Evolutionary conservation across 176 grass and related monocot species (phyloP), one percentile per base, ranked within the genome.

Genomic region (Carex parvula): DNA sequence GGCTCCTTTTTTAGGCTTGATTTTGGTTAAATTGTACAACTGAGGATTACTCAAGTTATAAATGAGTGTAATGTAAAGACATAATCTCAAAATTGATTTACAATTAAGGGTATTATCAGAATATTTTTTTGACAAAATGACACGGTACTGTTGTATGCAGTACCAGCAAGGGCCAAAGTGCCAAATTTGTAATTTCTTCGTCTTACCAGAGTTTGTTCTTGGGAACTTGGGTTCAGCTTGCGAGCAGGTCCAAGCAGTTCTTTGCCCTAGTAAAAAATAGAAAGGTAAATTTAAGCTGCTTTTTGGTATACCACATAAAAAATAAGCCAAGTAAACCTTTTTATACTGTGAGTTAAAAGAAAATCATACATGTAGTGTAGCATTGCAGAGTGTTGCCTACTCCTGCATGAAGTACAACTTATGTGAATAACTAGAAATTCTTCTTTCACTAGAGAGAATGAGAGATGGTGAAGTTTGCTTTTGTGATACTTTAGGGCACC

Each of bases 221-320:
- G 64, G 35, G 83, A 91, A 87, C 72, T 82, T 84, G 17, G 71
- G 17, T 87, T 88, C 89, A 42, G 57, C 39, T 82, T 89, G 85
- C 70, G 67, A 84, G 26, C 92, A 94, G 32, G 86, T 89, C 86
- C 79, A 93, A 84, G 87, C 60, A 64, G 86, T 90, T 59, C 59
- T 89, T 91, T 94, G 79, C 29, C 86, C 92, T 94, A 32, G 41
- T 61, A 71, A 82, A 85, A 91, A 20, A 81, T 75, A 74, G 24
- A 61, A 56, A 50, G 15, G 56, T 79, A 50, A 63, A 46, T 18
- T 84, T 24, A 78, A 61, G 22, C 20, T 46, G 56, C 18, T 13
- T n/a, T n/a, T 6, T 37, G 3, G 16, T 80, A 44, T 41, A 81
- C 8, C 35, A 62, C 16, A 22, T 44, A 61, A 81, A 59, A 9